phyloP scores from a whole-genome alignment of 2,329 filamentous ascomycete genomes.

The Aciculosporium take region DNA sequence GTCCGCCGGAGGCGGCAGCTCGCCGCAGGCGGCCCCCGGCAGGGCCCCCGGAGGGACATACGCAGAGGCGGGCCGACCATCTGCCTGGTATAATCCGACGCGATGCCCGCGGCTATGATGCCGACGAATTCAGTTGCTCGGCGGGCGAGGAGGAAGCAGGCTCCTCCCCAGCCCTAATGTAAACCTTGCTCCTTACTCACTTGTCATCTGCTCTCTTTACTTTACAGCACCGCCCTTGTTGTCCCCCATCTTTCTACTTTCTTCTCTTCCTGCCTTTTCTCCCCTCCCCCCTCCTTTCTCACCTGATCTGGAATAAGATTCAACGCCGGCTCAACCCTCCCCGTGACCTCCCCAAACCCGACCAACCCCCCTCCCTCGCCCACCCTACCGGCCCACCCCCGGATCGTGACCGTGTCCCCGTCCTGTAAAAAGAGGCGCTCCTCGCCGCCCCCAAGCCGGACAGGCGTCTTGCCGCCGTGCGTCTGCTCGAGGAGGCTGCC shows the following conservation, averaged over 20 bases:
- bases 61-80: too few species aligned
- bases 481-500: slow-evolving; percentile 63
- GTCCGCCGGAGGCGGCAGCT: too few species aligned
- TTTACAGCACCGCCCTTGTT: too few species aligned
- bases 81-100: too few species aligned
- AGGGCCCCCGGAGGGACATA: too few species aligned
- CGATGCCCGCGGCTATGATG: too few species aligned
- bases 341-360: slow-evolving; percentile 62
- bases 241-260: not conserved
- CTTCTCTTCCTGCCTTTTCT: not conserved
- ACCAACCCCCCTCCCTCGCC: slow-evolving; percentile 53
- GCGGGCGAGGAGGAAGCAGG: too few species aligned
- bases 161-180: too few species aligned
- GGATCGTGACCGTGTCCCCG: slow-evolving; percentile 54
- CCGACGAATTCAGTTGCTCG: too few species aligned
- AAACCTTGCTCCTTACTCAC: too few species aligned
- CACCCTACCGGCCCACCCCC: slow-evolving; percentile 51
- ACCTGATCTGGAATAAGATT: slow-evolving; percentile 15
- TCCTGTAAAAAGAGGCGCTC: slow-evolving; percentile 60
- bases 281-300: not conserved
- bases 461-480: slow-evolving; percentile 48
- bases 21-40: too few species aligned
- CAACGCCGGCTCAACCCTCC: slow-evolving; percentile 34
- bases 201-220: too few species aligned
- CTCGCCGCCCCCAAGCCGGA: slow-evolving; percentile 49